Conservation (phyloP, 2,329 filamentous ascomycete species). For the Orbilia oligospora region DNA sequence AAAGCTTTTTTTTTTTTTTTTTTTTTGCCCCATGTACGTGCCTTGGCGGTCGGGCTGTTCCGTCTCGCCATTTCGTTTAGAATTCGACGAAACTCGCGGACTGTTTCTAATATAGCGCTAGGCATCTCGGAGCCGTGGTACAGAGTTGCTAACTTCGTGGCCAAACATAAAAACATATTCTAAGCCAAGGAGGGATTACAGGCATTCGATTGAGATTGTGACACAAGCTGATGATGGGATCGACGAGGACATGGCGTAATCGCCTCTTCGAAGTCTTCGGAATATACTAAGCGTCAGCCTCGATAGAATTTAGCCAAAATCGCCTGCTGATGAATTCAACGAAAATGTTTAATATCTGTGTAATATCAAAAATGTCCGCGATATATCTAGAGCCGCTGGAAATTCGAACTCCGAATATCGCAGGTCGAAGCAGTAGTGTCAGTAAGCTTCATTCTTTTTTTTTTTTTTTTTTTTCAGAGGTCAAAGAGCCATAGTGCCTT, state of each 20-base stretch:
- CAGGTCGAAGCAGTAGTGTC: too few species aligned
- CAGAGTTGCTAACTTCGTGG: background rate
- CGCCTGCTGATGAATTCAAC: background rate
- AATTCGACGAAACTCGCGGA: background rate
- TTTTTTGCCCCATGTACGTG: background rate
- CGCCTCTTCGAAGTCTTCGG: background rate
- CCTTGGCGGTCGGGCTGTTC: background rate
- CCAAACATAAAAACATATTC: background rate
- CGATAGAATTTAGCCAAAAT: constrained; percentile 3
- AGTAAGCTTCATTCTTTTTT: too few species aligned
- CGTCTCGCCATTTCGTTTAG: background rate
- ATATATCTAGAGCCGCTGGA: background rate
- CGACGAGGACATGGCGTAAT: background rate
- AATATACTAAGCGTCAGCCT: background rate
- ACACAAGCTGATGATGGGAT: constrained; percentile 1
- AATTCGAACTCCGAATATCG: background rate
- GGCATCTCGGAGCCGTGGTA: background rate
- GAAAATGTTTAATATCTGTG: too few species aligned
- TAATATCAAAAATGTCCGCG: too few species aligned
- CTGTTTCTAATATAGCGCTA: too few species aligned
- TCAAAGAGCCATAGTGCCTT: background rate
- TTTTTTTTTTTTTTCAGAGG: background rate
- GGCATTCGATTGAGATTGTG: background rate
- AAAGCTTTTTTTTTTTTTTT: too few species aligned
- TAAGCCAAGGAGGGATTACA: background rate